Base-by-base conservation (phyloP, 2,329 filamentous ascomycete genomes). In the Chaetomium strumarium region DNA sequence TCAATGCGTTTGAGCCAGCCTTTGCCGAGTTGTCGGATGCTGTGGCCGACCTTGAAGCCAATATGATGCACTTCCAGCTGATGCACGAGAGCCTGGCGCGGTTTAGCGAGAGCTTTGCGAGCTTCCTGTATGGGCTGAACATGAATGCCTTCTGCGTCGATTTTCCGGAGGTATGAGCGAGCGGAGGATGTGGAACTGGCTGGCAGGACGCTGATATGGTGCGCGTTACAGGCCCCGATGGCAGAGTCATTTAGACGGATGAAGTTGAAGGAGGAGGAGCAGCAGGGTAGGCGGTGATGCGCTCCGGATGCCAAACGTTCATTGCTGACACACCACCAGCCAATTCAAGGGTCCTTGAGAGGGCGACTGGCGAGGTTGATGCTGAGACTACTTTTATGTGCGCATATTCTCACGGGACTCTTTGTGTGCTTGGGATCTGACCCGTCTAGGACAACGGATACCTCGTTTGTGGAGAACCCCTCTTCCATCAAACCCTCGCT, bases 121-220 rank as follows among this genome's bases (percentile, higher is more conserved):
- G 86, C 62, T 97, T 99, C 64, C 72, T 99, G 42, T 99, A 97
- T 64, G 93, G 93, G 2, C 70, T 99, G 67, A 97, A 97, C 66
- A 96, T 99, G 91, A 97, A 96, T 69, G 93, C 93, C 1, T 99
- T 97, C 68, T 97, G 92, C 68, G 91, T 97, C 31, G 93, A 99
- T 68, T 99, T 96, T 60, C 88, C 90, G 0, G 93, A 99, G 81
- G 90, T 90, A 44, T 40, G 49, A 19, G 31, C 7, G 9, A 20
- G 8, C 12, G 16, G 12, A 16, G 2, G 1, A 6, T 12, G 5
- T n/a, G 16, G 17, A 9, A n/a, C 1, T 7, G 19, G n/a, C 6
- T 11, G 29, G 31, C 13, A 34, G 14, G 37, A 9, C 34, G 11
- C 45, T 50, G 19, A 49, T 14, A n/a, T 14, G 17, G 12, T 50